Percentiles rank a stretch among this genome's conserved stretches.
Conservation (phyloP, 2,329 filamentous ascomycete species). For the Clarireedia monteithiana region DNA sequence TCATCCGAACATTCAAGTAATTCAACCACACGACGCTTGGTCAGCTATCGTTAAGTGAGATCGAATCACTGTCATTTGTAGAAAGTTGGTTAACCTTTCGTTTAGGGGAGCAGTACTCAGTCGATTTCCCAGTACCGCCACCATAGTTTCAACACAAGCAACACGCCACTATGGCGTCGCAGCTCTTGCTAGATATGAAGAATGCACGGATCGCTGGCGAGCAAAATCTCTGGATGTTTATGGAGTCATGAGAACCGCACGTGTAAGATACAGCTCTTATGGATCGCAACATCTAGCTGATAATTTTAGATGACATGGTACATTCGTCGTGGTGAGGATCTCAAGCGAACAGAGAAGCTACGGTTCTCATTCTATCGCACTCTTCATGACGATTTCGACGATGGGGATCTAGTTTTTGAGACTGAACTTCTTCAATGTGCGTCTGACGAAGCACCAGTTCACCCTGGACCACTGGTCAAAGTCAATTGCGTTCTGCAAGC, state of each 20-base stretch:
- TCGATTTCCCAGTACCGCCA: conserved; percentile 10
- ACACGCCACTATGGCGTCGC: conserved; percentile 20
- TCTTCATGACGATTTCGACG: not conserved
- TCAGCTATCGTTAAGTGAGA: conserved; percentile 20
- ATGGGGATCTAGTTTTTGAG: conserved; percentile 11
- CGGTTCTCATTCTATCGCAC: conserved; percentile 14
- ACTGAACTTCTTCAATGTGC: conserved; percentile 7
- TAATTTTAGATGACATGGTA: conserved; percentile 20
- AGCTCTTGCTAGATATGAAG: not conserved
- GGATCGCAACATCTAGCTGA: not conserved
- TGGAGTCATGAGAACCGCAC: not conserved
- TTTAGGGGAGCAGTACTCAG: conserved; percentile 19
- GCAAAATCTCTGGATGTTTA: not conserved
- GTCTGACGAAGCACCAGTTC: not conserved
- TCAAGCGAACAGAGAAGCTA: conserved; percentile 10
- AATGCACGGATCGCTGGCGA: conserved; percentile 7
- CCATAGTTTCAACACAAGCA: conserved; percentile 14
- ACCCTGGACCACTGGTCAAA: not conserved
- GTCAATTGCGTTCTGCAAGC: not conserved
- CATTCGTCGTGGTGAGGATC: conserved; percentile 17
- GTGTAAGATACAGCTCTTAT: not conserved
- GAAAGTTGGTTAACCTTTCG: not conserved
- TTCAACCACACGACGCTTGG: conserved; percentile 19
- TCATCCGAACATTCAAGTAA: conserved; percentile 24
- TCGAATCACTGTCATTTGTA: not conserved